Percentiles rank a stretch among this genome's conserved stretches.
phyloP scores from a whole-genome alignment of 2,329 filamentous ascomycete species.

The Microdochium nivale region DNA sequence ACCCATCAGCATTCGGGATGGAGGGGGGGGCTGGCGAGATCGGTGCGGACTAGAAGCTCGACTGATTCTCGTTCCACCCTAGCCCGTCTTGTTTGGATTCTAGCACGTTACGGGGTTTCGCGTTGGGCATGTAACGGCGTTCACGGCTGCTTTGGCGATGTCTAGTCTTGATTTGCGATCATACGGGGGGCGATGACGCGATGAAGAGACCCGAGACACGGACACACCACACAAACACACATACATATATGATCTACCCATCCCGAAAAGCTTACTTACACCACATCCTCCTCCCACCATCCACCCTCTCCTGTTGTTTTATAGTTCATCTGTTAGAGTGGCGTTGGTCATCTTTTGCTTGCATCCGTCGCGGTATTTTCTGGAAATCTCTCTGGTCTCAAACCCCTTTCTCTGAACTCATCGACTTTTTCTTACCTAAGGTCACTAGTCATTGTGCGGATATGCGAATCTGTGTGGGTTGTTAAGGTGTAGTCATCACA shows the following conservation, averaged over 20 bases:
- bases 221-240: neutral
- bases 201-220: neutral
- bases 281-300: neutral
- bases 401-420: neutral
- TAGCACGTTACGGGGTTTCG: neutral
- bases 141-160: neutral
- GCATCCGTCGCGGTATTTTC: neutral
- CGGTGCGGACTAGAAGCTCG: slow-evolving; percentile 39
- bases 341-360: neutral
- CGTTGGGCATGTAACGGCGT: slow-evolving; percentile 1
- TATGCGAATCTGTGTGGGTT: neutral
- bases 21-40: slow-evolving; percentile 45
- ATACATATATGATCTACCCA: neutral
- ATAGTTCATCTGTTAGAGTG: neutral
- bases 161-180: neutral
- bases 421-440: neutral
- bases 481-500: neutral
- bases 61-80: slow-evolving; percentile 3
- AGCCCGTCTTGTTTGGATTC: neutral
- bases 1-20: slow-evolving; percentile 40
- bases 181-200: neutral
- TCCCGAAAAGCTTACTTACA: neutral
- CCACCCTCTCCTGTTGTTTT: neutral
- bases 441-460: neutral
- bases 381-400: neutral